These are phyloP conservation scores for Kingdonia uniflora DNA, from an alignment of 164 flowering plant genomes.

Conservation along the genomic window DNA sequence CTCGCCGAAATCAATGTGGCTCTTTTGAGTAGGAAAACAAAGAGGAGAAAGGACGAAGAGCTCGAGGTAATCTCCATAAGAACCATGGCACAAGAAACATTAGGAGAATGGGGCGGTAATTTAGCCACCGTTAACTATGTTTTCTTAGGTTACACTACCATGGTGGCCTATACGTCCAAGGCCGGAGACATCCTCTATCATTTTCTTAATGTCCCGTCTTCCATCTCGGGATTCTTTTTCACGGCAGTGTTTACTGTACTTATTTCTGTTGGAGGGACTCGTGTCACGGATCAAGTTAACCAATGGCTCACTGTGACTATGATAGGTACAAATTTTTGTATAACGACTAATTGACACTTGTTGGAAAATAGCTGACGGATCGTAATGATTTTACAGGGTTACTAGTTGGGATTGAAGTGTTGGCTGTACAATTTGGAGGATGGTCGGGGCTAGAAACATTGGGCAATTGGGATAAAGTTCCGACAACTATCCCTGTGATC, in stretches of 20 bases:
- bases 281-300: constrained; percentile 52
- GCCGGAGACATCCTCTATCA: constrained; percentile 57
- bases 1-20: constrained; percentile 57
- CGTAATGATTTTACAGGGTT: constrained; percentile 30
- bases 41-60: constrained; percentile 19
- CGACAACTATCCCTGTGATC: constrained; percentile 54
- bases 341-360: not conserved
- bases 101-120: constrained; percentile 60
- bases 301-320: constrained; percentile 62
- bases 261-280: constrained; percentile 53
- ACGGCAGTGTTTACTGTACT: constrained; percentile 37
- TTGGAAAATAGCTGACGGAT: no score
- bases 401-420: constrained; percentile 44
- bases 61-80: constrained; percentile 55
- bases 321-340: constrained; percentile 29
- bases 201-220: constrained; percentile 36
- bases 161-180: constrained; percentile 57
- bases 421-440: constrained; percentile 45
- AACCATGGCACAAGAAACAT: constrained; percentile 78
- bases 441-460: constrained; percentile 43
- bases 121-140: constrained; percentile 43
- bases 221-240: constrained; percentile 46
- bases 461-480: constrained; percentile 54
- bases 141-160: constrained; percentile 64
- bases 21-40: constrained; percentile 28